These are phyloP conservation scores for Microbotryomycetes sp. DNA, from an alignment of 1,284 basidiomycete species.

Conservation along the genomic window DNA sequence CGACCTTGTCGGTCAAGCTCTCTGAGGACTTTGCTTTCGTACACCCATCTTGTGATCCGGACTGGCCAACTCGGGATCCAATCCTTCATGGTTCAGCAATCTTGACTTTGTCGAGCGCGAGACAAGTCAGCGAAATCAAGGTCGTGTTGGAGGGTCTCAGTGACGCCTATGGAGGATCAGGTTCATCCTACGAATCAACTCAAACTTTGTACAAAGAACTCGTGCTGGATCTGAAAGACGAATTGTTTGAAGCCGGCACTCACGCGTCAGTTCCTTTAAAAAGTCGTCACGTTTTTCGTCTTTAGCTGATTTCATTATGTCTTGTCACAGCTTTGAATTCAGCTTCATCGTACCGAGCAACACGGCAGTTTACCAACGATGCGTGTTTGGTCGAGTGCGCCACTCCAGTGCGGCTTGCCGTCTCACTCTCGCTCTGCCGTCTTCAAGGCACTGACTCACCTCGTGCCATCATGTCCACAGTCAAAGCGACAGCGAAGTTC, in stretches of 20 bases:
- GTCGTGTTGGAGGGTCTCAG: constrained; percentile 25
- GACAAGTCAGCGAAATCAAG: constrained; percentile 9
- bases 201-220: constrained; percentile 17
- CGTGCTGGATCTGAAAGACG: constrained; percentile 20
- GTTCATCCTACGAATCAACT: constrained; percentile 14
- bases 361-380: constrained; percentile 19
- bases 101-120: constrained; percentile 12
- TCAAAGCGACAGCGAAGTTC: constrained; percentile 23
- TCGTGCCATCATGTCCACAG: neutral
- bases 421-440: neutral
- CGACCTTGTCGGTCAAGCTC: neutral
- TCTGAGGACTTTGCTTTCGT: neutral
- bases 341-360: constrained; percentile 24
- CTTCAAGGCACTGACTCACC: neutral
- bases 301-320: neutral
- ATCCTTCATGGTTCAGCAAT: constrained; percentile 21
- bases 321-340: constrained; percentile 23
- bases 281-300: neutral
- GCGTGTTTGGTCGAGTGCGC: constrained; percentile 13
- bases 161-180: constrained; percentile 16
- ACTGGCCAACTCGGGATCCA: constrained; percentile 17
- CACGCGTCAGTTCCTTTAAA: constrained; percentile 20
- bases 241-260: constrained; percentile 18
- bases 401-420: constrained; percentile 11
- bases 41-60: neutral